Percentiles rank a stretch among this genome's conserved stretches.
phyloP scores from a whole-genome alignment of 495 filamentous ascomycete genomes.

The Lineolata rhizophorae region DNA sequence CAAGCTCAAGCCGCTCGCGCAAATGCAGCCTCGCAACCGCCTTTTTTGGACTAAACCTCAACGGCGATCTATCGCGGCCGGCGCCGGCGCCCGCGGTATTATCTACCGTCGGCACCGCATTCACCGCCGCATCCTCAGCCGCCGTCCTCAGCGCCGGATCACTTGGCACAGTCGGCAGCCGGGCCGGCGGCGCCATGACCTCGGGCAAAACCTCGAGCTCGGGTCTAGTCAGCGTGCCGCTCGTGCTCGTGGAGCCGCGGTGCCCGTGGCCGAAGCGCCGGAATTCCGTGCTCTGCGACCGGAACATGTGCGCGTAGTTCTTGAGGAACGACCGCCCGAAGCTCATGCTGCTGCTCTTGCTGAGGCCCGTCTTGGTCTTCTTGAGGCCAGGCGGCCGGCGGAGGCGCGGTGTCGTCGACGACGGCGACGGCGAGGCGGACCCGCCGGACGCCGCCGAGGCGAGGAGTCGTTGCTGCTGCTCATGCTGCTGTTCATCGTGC shows the following conservation, averaged over 20 bases:
- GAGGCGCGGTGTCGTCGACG: conserved; percentile 1
- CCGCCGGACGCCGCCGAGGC: background rate
- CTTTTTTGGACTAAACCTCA: background rate
- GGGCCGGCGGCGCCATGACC: conserved; percentile 1
- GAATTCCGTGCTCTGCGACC: conserved; percentile 10
- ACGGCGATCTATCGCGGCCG: background rate
- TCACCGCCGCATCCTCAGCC: background rate
- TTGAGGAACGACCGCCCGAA: conserved; percentile 10
- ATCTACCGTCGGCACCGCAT: background rate
- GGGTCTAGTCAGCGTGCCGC: conserved; percentile 9
- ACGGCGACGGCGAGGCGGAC: conserved; percentile 2
- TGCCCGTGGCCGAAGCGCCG: conserved; percentile 9
- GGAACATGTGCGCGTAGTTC: conserved; percentile 10
- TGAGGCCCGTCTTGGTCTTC: conserved; percentile 4
- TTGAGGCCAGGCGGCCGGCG: conserved; percentile 1
- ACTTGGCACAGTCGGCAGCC: too few species aligned
- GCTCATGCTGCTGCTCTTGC: conserved; percentile 9
- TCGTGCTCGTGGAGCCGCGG: conserved; percentile 6
- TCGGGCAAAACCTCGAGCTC: conserved; percentile 12
- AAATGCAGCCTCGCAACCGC: background rate
- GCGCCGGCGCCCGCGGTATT: background rate
- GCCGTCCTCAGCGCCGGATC: background rate
- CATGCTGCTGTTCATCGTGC: conserved; percentile 3
- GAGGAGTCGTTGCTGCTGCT: background rate
- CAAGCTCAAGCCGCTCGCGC: too few species aligned